Evolutionary conservation across 1,284 basidiomycete genomes (phyloP).

Genomic region (Pascua sp.): DNA sequence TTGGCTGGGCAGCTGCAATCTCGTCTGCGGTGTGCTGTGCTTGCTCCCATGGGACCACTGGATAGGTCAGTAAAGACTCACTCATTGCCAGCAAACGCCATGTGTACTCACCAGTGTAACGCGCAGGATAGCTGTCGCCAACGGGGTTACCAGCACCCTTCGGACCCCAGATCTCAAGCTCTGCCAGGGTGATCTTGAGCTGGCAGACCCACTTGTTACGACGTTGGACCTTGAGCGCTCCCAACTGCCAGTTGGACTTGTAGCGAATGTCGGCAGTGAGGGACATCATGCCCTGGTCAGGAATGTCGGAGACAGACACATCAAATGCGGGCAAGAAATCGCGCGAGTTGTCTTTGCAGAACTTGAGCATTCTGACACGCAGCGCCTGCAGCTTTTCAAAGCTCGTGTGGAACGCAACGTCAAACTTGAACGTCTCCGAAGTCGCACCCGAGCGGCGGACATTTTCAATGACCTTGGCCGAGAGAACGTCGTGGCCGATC

Average conservation of each 20-base stretch:
- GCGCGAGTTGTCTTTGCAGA: slow-evolving; percentile 65
- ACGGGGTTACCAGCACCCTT: slow-evolving; percentile 59
- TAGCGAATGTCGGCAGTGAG: slow-evolving; percentile 76
- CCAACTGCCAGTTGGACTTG: slow-evolving; percentile 85
- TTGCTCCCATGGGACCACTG: slow-evolving; percentile 64
- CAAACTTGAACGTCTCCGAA: slow-evolving; percentile 62
- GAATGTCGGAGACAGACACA: slow-evolving; percentile 62
- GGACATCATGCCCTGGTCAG: slow-evolving; percentile 73
- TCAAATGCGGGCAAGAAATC: slow-evolving; percentile 74
- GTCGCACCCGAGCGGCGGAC: slow-evolving; percentile 54
- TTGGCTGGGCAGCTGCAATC: slow-evolving; percentile 2
- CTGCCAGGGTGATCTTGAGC: slow-evolving; percentile 65
- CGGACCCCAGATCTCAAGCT: slow-evolving; percentile 73
- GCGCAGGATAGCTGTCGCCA: too few relatives aligned
- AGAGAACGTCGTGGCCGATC: slow-evolving; percentile 62
- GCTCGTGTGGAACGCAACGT: slow-evolving; percentile 72
- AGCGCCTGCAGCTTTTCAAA: slow-evolving; percentile 80
- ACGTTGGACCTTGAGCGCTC: slow-evolving; percentile 64
- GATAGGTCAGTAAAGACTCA: too few relatives aligned
- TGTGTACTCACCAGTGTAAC: too few relatives aligned
- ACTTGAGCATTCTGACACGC: slow-evolving; percentile 74
- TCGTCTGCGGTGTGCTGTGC: too few relatives aligned
- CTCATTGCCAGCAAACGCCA: too few relatives aligned
- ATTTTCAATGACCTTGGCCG: slow-evolving; percentile 59
- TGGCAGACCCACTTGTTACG: slow-evolving; percentile 90